phyloP scores from a whole-genome alignment of 345 rosid species.

The Durio zibethinus region DNA sequence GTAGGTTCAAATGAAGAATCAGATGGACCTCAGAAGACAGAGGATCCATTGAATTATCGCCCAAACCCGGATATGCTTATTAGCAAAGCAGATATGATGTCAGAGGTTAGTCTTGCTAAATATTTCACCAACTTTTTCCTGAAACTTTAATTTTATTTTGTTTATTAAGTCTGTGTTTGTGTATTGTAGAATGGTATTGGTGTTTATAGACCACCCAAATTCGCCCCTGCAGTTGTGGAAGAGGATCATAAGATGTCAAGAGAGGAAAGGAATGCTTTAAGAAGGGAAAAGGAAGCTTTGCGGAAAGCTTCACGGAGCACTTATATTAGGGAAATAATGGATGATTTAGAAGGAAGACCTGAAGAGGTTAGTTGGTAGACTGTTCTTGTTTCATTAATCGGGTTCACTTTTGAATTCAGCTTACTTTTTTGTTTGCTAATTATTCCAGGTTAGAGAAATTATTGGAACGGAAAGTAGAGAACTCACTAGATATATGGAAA shows the following conservation, averaged over 20 bases:
- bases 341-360: slow-evolving; percentile 80
- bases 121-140: not conserved
- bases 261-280: slow-evolving; percentile 60
- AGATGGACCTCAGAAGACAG: slow-evolving; percentile 33
- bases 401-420: slow-evolving; percentile 4
- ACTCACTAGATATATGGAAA: slow-evolving; percentile 48
- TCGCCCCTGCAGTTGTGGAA: slow-evolving; percentile 71
- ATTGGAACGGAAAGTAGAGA: slow-evolving; percentile 71
- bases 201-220: slow-evolving; percentile 66
- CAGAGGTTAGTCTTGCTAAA: slow-evolving; percentile 33
- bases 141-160: slow-evolving; percentile 4
- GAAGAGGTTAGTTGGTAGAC: slow-evolving; percentile 57
- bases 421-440: slow-evolving; percentile 14
- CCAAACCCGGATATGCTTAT: slow-evolving; percentile 85
- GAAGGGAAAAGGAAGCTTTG: slow-evolving; percentile 63
- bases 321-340: slow-evolving; percentile 62
- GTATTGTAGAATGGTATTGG: slow-evolving; percentile 46
- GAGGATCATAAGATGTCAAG: slow-evolving; percentile 65
- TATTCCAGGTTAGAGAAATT: slow-evolving; percentile 56
- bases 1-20: slow-evolving; percentile 32
- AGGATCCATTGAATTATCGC: slow-evolving; percentile 64
- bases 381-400: slow-evolving; percentile 7
- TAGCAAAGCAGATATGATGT: slow-evolving; percentile 32
- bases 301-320: slow-evolving; percentile 52
- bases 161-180: slow-evolving; percentile 19